phyloP scores from a whole-genome alignment of 257 asterid genomes.

The Plantago major region DNA sequence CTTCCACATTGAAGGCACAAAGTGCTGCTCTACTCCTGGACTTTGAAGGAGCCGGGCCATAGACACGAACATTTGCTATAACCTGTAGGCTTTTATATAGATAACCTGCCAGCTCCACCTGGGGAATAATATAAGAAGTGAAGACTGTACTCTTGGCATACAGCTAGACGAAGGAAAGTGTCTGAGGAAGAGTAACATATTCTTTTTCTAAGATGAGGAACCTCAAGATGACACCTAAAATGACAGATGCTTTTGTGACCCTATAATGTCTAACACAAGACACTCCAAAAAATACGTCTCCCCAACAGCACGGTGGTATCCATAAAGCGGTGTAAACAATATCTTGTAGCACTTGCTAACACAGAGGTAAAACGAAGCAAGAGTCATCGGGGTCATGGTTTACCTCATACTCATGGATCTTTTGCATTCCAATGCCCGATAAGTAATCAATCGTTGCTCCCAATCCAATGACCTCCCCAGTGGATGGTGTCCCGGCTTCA shows the following conservation, averaged over 20 bases:
- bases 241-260: no score
- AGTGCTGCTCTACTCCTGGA: slow-evolving; percentile 65
- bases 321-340: no score
- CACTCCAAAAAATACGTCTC: no score
- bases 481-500: slow-evolving; percentile 99
- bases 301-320: no score
- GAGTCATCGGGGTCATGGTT: neutral
- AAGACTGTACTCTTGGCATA: no score
- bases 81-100: slow-evolving; percentile 50
- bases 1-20: slow-evolving; percentile 85
- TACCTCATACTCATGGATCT: slow-evolving; percentile 90
- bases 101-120: slow-evolving; percentile 70
- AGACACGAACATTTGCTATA: slow-evolving; percentile 57
- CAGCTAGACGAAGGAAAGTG: no score
- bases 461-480: slow-evolving; percentile 87
- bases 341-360: neutral
- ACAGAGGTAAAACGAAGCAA: neutral
- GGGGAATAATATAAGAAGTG: slow-evolving; percentile 19
- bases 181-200: no score
- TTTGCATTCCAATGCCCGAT: slow-evolving; percentile 84
- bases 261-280: no score
- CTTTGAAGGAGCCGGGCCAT: slow-evolving; percentile 82
- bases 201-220: no score
- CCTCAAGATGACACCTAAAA: neutral
- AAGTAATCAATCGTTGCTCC: slow-evolving; percentile 91